These are phyloP conservation scores for Hemileia vastatrix DNA, from an alignment of 1,284 basidiomycete species.

Conservation along the genomic window DNA sequence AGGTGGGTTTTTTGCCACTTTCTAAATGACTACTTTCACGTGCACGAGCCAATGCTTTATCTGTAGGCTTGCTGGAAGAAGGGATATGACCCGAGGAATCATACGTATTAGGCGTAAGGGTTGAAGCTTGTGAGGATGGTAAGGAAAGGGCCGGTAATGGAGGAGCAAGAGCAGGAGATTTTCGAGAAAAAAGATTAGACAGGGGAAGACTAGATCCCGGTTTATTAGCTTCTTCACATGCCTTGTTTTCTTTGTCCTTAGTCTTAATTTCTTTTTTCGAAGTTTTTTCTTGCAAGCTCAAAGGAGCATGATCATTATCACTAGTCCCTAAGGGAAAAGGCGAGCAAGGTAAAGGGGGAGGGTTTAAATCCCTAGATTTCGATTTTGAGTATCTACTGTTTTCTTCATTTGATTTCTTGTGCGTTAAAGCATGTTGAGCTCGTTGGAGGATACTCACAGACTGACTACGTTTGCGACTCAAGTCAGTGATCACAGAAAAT, in stretches of 20 bases:
- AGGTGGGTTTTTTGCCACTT: background rate
- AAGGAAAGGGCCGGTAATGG: background rate
- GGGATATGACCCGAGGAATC: background rate
- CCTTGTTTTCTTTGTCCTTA: conserved; percentile 11
- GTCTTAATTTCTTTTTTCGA: conserved; percentile 21
- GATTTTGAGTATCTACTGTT: conserved; percentile 5
- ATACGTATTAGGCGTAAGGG: background rate
- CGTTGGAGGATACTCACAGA: conserved; percentile 23
- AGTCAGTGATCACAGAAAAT: no score
- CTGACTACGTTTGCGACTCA: conserved; percentile 16
- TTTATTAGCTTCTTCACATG: conserved; percentile 9
- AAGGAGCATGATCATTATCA: no score
- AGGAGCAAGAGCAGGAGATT: background rate
- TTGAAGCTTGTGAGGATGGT: background rate
- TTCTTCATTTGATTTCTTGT: conserved; percentile 15
- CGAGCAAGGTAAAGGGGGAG: no score
- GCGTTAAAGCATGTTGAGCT: conserved; percentile 13
- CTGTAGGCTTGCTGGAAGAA: background rate
- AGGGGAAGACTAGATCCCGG: conserved; percentile 1
- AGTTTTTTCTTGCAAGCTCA: conserved; percentile 6
- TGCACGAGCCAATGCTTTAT: background rate
- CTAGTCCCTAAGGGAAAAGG: no score
- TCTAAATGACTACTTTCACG: background rate
- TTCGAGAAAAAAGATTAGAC: conserved; percentile 21
- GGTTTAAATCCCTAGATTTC: conserved; percentile 7